Evolutionary conservation across 2,329 filamentous ascomycete species (phyloP), one percentile per base, ranked within the genome.

Genomic region (Alternaria angustiovoidea): DNA sequence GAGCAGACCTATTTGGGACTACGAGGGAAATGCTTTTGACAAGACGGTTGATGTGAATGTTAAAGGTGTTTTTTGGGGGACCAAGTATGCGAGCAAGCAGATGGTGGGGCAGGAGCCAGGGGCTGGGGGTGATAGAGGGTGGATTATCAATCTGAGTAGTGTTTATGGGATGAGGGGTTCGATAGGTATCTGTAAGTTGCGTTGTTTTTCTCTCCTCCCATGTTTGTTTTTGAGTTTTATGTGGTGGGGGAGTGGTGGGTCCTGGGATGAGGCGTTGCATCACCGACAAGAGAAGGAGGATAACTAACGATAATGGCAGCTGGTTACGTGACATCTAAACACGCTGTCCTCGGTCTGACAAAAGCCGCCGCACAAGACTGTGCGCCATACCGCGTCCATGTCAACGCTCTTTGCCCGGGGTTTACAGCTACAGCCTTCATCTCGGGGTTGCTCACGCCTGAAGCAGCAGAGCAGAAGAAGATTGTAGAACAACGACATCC

Each of bases 81-180:
- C 75, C 57, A 86, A 85, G 51, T 83, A 81, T 61, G 81, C 81
- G 1, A 71, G 78, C 1, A 56, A 60, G 1, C 84, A 86, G 61
- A 86, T 87, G 83, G 71, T 85, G 11, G 73, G 75, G 7, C 86
- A 88, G 61, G 73, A 80, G 0, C 78, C 75, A 0, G 70, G 76
- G 4, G 24, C 64, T 20, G 66, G 43, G 28, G 72, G 72, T 12
- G 73, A 78, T 54, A 73, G 85, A 32, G 86, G 85, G 3, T 77
- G 78, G 66, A 88, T 88, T 65, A 78, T 88, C 60, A 88, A 88
- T 66, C 74, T 86, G 2, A 78, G 84, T 0, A 84, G 80, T 55
- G 82, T 87, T 65, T 80, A 80, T 46, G 84, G 84, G 11, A 51
- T 86, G 18, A 75, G 83, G 6, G 81, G 59, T 63, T 2, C 70